Evolutionary conservation across 2,329 filamentous ascomycete genomes (phyloP).

Genomic region (Phialophora chinensis): DNA sequence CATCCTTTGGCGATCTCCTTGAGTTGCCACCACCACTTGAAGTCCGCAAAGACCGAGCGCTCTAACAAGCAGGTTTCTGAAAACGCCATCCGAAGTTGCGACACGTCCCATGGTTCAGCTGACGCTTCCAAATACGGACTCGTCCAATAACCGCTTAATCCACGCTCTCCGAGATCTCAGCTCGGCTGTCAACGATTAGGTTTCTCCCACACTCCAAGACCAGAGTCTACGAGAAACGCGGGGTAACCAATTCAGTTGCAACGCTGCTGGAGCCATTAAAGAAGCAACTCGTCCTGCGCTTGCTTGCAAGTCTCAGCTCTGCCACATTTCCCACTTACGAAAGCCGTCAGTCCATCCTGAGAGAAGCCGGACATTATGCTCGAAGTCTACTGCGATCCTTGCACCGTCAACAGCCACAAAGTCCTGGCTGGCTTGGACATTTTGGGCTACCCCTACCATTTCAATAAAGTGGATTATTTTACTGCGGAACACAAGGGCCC

Average conservation of each 20-base stretch:
- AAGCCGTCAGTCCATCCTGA: neutral
- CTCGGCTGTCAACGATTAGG: conserved; percentile 1
- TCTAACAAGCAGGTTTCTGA: neutral
- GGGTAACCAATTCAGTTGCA: conserved; percentile 8
- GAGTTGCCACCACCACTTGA: neutral
- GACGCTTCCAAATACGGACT: conserved; percentile 10
- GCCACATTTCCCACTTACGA: neutral
- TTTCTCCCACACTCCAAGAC: conserved; percentile 10
- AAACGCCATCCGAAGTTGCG: neutral
- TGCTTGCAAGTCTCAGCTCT: neutral
- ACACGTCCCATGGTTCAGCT: neutral
- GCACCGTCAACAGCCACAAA: conserved; percentile 52
- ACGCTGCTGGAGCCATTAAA: neutral
- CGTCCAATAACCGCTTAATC: conserved; percentile 6
- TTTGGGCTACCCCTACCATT: conserved; percentile 46
- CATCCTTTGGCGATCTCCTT: neutral
- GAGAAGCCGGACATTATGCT: conserved; percentile 20
- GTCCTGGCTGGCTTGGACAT: conserved; percentile 50
- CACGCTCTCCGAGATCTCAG: conserved; percentile 7
- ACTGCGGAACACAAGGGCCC: conserved; percentile 48
- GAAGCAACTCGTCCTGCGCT: neutral
- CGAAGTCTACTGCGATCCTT: conserved; percentile 48
- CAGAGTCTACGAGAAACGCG: conserved; percentile 2
- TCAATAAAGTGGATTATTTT: conserved; percentile 50
- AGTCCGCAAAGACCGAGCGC: neutral